Base-by-base conservation (phyloP, 2,329 filamentous ascomycete species). In the Coniochaeta prunicola region DNA sequence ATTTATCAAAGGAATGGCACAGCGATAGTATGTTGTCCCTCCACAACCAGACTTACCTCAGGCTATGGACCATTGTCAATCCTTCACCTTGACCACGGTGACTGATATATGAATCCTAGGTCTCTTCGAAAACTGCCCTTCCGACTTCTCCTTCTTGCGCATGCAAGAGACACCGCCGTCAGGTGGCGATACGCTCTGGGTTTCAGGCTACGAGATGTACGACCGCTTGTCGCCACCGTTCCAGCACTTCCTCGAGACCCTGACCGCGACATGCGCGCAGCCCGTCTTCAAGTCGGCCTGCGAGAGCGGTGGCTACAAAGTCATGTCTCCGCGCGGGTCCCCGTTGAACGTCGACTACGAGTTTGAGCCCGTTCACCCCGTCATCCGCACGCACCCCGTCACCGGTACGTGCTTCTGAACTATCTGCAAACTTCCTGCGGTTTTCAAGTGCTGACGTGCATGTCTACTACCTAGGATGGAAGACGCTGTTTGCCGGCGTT, bases 301-400 rank as follows among this genome's bases (percentile, higher is more conserved):
- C 36, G 70, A 70, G 33, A 68, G 69, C 13, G 70, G 67, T 31
- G 68, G 67, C 24, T 77, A 76, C 65, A 67, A 69, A 10, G 66
- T 79, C 6, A 78, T 77, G 65, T 69, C 71, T 13, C 73, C 75
- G 15, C 71, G 81, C 34, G 80, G 80, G 3, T 70, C 74, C 1
- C 80, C 81, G 0, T 70, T 76, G 55, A 86, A 86, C 60, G 67
- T 78, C 1, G 83, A 80, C 2, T 69, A 65, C 19, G 71, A 77
- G 4, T 70, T 86, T 36, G 67, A 64, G 10, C 76, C 82, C 0
- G 70, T 75, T 0, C 83, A 86, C 60, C 82, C 83, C 0, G 77
- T 85, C 1, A 74, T 86, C 5, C 75, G 83, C 12, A 86, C 84
- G 0, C 84, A 87, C 58, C 84, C 84, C 0, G 82, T 86, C 0